Conservation (phyloP, 306 rosid species). For the Dalbergia cochinchinensis region DNA sequence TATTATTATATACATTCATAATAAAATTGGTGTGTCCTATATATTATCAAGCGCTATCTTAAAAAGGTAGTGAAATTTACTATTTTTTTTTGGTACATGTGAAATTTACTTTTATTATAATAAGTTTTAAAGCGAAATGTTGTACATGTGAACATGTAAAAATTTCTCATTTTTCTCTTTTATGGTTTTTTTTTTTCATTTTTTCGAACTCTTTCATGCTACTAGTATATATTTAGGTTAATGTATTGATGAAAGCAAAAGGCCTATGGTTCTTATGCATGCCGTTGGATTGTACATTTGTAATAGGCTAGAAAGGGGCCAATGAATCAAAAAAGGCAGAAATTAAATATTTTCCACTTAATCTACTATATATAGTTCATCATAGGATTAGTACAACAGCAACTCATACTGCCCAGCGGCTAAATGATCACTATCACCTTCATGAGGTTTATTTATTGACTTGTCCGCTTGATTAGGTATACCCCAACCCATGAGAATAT, state of each 20-base stretch:
- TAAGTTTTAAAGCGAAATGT: too few relatives aligned
- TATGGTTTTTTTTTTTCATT: too few relatives aligned
- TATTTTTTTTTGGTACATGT: too few relatives aligned
- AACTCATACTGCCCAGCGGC: conserved; percentile 1
- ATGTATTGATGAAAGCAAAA: not conserved
- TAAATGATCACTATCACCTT: conserved; percentile 29
- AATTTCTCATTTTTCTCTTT: too few relatives aligned
- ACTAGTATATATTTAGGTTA: too few relatives aligned
- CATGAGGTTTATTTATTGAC: conserved; percentile 9
- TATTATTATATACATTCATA: too few relatives aligned
- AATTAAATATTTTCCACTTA: not conserved
- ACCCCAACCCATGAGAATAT: conserved; percentile 26
- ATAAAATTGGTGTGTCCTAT: too few relatives aligned
- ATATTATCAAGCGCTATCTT: too few relatives aligned
- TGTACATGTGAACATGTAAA: too few relatives aligned
- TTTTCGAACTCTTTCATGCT: too few relatives aligned
- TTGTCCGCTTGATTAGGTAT: conserved; percentile 9
- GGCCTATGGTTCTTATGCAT: not conserved
- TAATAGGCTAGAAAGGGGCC: not conserved
- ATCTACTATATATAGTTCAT: not conserved
- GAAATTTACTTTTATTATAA: too few relatives aligned
- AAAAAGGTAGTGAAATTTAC: too few relatives aligned
- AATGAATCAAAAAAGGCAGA: not conserved
- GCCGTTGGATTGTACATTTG: not conserved
- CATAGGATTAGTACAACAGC: not conserved